Conservation (phyloP, 2,329 filamentous ascomycete species). For the Curvularia verruculosa region DNA sequence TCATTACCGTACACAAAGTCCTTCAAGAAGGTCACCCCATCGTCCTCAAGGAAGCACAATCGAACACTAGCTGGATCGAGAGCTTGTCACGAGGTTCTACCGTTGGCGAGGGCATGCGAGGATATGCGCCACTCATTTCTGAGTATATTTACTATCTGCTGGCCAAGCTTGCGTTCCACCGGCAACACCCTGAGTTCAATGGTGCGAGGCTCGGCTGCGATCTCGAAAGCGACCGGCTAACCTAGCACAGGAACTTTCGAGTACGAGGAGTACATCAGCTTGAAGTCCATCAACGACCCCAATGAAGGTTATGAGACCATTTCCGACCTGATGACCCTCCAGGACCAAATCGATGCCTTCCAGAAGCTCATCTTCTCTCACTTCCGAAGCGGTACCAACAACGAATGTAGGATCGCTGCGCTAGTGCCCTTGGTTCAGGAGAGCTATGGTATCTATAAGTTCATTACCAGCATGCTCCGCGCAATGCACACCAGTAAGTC, state of each 20-base stretch:
- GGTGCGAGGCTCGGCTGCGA: conserved; percentile 55
- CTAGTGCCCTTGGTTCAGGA: conserved; percentile 93
- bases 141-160: conserved; percentile 97
- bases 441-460: conserved; percentile 99
- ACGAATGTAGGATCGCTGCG: conserved; percentile 94
- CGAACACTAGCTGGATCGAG: conserved; percentile 89
- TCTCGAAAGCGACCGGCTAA: conserved; percentile 22
- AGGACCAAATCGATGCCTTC: conserved; percentile 98
- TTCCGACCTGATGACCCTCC: conserved; percentile 91
- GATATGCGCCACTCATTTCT: conserved; percentile 87
- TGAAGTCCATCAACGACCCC: conserved; percentile 97
- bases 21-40: conserved; percentile 94
- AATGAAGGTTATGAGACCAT: conserved; percentile 98
- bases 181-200: conserved; percentile 97
- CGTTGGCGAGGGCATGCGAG: conserved; percentile 79
- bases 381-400: conserved; percentile 88
- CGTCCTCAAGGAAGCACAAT: conserved; percentile 85
- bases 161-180: conserved; percentile 94
- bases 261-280: conserved; percentile 97
- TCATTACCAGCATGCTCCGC: conserved; percentile 98
- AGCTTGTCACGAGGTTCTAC: conserved; percentile 82
- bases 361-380: conserved; percentile 98
- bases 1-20: conserved; percentile 97
- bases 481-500: conserved; percentile 92
- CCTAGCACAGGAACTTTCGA: conserved; percentile 74